Evolutionary conservation across 2,329 filamentous ascomycete species (phyloP).

Genomic region (Fusarium sp.): DNA sequence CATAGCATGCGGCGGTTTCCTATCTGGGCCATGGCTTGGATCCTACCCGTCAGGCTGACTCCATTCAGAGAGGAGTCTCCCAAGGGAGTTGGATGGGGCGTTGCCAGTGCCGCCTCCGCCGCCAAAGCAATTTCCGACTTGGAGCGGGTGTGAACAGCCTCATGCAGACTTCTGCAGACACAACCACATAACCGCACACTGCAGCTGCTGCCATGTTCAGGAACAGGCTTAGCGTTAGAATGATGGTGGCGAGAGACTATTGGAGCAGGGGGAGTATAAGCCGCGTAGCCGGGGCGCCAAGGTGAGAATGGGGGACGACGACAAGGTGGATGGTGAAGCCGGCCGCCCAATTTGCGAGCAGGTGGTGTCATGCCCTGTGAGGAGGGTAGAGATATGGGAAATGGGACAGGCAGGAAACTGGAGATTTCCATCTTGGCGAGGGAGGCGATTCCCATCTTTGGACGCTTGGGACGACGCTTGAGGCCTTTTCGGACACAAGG

Average conservation of each 20-base stretch:
- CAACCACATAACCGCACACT: slow-evolving; percentile 4
- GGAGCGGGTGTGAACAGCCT: slow-evolving; percentile 2
- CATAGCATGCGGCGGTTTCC: slow-evolving; percentile 38
- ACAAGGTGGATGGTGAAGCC: not conserved
- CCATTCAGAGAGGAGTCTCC: slow-evolving; percentile 11
- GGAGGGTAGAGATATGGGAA: slow-evolving; percentile 14
- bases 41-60: slow-evolving; percentile 6
- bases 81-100: slow-evolving; percentile 5
- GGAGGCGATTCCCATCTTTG: not conserved
- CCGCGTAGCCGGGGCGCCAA: slow-evolving; percentile 29
- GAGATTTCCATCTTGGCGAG: slow-evolving; percentile 23
- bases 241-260: slow-evolving; percentile 18
- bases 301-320: slow-evolving; percentile 2
- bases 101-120: slow-evolving; percentile 2
- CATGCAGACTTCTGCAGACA: slow-evolving; percentile 14
- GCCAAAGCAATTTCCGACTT: slow-evolving; percentile 33
- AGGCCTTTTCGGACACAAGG: not conserved
- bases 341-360: slow-evolving; percentile 6
- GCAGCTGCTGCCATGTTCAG: slow-evolving; percentile 35
- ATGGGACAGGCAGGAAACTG: slow-evolving; percentile 6
- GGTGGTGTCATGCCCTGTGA: slow-evolving; percentile 8
- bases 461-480: not conserved
- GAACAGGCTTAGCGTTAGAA: slow-evolving; percentile 46
- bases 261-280: slow-evolving; percentile 13
- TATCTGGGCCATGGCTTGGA: slow-evolving; percentile 27